Evolutionary conservation across 148 eudicot species (phyloP), one percentile per base, ranked within the genome.

Genomic region (Pharnaceum exiguum): DNA sequence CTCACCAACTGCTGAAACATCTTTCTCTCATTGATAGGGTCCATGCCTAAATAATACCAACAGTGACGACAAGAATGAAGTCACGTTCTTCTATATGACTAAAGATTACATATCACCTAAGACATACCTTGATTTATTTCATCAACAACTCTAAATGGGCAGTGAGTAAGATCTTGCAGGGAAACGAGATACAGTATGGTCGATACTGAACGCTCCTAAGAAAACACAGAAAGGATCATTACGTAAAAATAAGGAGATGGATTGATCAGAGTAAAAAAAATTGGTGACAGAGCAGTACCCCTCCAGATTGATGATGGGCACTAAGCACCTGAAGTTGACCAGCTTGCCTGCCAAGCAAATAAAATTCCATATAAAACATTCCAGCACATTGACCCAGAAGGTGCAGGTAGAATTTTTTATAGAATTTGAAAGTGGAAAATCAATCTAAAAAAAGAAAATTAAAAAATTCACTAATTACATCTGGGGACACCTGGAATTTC

Each of bases 231-330:
- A 36, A 54, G 24, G 29, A 10, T 18, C 28, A 51, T 40, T 36
- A 77, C 65, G 50, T 62, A 62, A 51, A 68, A 49, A 35, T 39
- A 39, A 36, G 3, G 6, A 51, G 32, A 58, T 37, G 50, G 15
- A 63, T 60, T 44, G 57, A 51, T 45, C 31, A 42, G 36, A 31
- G 48, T 21, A 42, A 35, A 54, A 49, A 25, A 43, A 62, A 23
- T 44, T 3, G 43, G 32, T 30, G 26, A 40, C 55, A n/a, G 44
- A 42, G 47, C 44, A 17, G 38, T 88, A 93, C 96, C 95, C 99
- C 99, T 79, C 99, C 99, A 54, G 96, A 93, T 77, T 93, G 96
- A 68, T 93, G 99, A 75, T 93, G 90, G 58, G 96, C 90, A 79
- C 99, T 85, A 62, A 93, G 83, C 57, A 88, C 99, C 69, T 93